Conservation (phyloP, 2,329 filamentous ascomycete genomes). For the Ophiostoma triangulosporum region DNA sequence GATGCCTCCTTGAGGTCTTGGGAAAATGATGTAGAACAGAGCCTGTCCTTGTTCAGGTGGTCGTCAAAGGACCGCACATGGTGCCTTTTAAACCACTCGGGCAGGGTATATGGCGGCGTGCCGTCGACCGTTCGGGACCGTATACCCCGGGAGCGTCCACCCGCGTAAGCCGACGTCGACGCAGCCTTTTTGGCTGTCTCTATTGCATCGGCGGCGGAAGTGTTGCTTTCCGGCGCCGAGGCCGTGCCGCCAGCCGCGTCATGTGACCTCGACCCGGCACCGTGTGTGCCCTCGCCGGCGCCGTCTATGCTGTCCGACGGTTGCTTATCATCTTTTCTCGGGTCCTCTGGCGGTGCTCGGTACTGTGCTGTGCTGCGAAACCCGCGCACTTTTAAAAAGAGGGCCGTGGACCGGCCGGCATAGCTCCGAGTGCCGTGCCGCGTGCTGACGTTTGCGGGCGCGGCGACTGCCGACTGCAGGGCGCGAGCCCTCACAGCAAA, state of each 20-base stretch:
- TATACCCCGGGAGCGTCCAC: not conserved
- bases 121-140: slow-evolving; percentile 4
- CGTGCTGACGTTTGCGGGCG: not conserved
- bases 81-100: slow-evolving; percentile 40
- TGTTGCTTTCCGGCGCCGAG: not conserved
- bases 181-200: not conserved
- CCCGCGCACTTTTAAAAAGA: not conserved
- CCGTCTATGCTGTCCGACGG: slow-evolving; percentile 6
- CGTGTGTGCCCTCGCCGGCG: not conserved
- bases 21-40: not conserved
- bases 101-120: slow-evolving; percentile 39
- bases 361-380: slow-evolving; percentile 5
- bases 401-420: not conserved
- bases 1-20: not conserved
- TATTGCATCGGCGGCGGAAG: not conserved
- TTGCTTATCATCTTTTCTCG: not conserved
- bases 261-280: not conserved
- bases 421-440: not conserved
- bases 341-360: not conserved
- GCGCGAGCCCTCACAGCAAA: slow-evolving; percentile 16
- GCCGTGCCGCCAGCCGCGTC: not conserved
- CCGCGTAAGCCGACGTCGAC: not conserved
- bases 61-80: slow-evolving; percentile 29
- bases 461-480: slow-evolving; percentile 14
- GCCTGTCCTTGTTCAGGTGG: not conserved